Conservation (phyloP, 306 rosid species). For the Rosa chinensis region DNA sequence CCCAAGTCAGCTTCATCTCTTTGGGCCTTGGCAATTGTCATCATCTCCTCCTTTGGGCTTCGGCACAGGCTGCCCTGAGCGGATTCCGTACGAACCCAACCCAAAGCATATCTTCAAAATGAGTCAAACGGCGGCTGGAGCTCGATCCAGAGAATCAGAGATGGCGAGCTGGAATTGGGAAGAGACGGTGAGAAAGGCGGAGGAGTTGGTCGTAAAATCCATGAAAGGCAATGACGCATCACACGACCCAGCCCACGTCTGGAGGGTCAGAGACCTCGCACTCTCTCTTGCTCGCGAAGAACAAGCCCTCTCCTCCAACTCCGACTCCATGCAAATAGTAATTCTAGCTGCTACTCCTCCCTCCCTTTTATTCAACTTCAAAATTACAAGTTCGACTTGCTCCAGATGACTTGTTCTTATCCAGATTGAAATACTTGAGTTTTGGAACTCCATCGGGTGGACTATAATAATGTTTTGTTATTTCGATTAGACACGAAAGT, state of each 20-base stretch:
- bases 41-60: background rate
- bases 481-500: background rate
- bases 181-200: slow-evolving; percentile 65
- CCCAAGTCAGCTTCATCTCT: too few species aligned
- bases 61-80: background rate
- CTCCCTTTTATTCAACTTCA: background rate
- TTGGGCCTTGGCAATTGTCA: too few species aligned
- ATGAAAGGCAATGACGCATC: slow-evolving; percentile 88
- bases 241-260: slow-evolving; percentile 79
- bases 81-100: too few species aligned
- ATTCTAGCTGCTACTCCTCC: background rate
- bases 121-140: background rate
- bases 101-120: too few species aligned
- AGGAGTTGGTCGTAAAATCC: slow-evolving; percentile 55
- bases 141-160: too few species aligned
- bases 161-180: slow-evolving; percentile 35
- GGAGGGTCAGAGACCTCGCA: slow-evolving; percentile 85
- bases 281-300: slow-evolving; percentile 78
- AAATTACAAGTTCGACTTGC: too few species aligned
- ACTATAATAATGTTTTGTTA: slow-evolving; percentile 3
- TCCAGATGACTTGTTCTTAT: too few species aligned
- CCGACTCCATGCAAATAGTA: slow-evolving; percentile 62
- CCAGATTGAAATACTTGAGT: too few species aligned
- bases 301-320: slow-evolving; percentile 55
- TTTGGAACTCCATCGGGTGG: background rate